A percentile compares a stretch with the other conserved stretches of the same genome.
Conservation (phyloP, 1,284 basidiomycete genomes). For the Ustilago curta region DNA sequence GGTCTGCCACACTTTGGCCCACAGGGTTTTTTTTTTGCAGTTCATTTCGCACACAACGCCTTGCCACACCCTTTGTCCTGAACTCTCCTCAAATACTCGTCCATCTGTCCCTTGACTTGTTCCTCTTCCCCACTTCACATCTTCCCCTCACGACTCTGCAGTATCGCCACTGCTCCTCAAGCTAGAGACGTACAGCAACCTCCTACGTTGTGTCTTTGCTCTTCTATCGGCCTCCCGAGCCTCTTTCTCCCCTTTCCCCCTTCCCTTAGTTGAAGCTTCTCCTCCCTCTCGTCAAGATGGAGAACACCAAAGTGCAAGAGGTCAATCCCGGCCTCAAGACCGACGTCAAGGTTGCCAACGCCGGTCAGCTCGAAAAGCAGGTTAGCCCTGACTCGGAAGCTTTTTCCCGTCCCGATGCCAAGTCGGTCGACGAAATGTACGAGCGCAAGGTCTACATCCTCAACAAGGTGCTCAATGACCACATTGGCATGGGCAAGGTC, state of each 20-base stretch:
- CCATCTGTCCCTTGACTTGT: background rate
- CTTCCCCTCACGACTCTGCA: background rate
- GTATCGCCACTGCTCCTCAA: background rate
- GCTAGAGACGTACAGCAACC: background rate
- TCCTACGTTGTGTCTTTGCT: background rate
- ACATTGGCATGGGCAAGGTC: slow-evolving; percentile 66
- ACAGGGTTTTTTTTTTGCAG: slow-evolving; percentile 11
- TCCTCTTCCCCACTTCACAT: background rate
- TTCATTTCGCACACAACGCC: slow-evolving; percentile 15
- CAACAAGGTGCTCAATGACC: slow-evolving; percentile 67
- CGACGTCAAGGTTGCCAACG: slow-evolving; percentile 30
- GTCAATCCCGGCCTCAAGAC: slow-evolving; percentile 25
- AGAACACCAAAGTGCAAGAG: slow-evolving; percentile 28
- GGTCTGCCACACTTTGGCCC: slow-evolving; percentile 31
- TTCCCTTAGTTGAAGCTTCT: background rate
- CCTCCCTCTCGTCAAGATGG: slow-evolving; percentile 19
- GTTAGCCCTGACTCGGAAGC: slow-evolving; percentile 21
- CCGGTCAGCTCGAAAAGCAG: slow-evolving; percentile 43
- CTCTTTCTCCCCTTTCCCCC: background rate
- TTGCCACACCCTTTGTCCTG: slow-evolving; percentile 5
- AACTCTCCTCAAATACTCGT: slow-evolving; percentile 17
- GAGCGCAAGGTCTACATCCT: slow-evolving; percentile 66
- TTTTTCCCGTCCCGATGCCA: slow-evolving; percentile 30
- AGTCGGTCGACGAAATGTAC: slow-evolving; percentile 62
- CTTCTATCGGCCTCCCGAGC: slow-evolving; percentile 9